Conservation (phyloP, 495 filamentous ascomycete species). For the Chaetomidium leptoderma region DNA sequence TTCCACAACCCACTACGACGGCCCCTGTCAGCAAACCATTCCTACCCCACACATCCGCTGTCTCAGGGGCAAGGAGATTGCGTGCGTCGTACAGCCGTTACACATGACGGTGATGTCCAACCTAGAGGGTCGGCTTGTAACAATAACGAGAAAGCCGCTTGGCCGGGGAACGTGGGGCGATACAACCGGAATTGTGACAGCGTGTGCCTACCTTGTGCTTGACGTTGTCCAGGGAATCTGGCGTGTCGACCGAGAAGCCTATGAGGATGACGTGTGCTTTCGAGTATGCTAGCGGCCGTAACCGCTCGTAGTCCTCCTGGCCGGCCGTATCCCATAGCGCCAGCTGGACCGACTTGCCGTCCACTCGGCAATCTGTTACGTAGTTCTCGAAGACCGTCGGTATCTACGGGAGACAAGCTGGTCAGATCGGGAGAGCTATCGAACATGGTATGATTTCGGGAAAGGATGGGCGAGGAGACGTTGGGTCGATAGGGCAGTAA, state of each 20-base stretch:
- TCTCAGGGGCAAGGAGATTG: slow-evolving; percentile 10
- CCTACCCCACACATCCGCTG: not conserved
- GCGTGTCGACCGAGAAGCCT: slow-evolving; percentile 91
- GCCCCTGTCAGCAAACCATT: slow-evolving; percentile 12
- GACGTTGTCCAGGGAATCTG: slow-evolving; percentile 96
- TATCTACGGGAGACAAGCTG: slow-evolving; percentile 54
- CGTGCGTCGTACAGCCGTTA: slow-evolving; percentile 13
- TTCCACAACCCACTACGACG: slow-evolving; percentile 85
- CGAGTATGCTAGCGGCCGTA: slow-evolving; percentile 93
- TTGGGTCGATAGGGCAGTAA: not conserved
- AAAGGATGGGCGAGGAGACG: not conserved
- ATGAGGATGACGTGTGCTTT: slow-evolving; percentile 98
- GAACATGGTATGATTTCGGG: not conserved
- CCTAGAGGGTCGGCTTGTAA: slow-evolving; percentile 7
- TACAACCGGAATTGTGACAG: not conserved
- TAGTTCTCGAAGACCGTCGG: slow-evolving; percentile 99
- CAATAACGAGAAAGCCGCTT: not conserved
- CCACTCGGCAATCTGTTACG: slow-evolving; percentile 96
- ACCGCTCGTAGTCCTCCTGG: slow-evolving; percentile 95
- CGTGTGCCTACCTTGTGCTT: slow-evolving; percentile 78
- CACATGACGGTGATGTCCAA: slow-evolving; percentile 6
- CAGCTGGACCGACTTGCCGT: slow-evolving; percentile 95
- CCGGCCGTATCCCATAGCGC: slow-evolving; percentile 99
- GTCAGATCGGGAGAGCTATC: slow-evolving; percentile 9
- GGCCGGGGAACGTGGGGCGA: not conserved